phyloP scores from a whole-genome alignment of 192 early-diverging fungal species.

The Dissophora ornata region DNA sequence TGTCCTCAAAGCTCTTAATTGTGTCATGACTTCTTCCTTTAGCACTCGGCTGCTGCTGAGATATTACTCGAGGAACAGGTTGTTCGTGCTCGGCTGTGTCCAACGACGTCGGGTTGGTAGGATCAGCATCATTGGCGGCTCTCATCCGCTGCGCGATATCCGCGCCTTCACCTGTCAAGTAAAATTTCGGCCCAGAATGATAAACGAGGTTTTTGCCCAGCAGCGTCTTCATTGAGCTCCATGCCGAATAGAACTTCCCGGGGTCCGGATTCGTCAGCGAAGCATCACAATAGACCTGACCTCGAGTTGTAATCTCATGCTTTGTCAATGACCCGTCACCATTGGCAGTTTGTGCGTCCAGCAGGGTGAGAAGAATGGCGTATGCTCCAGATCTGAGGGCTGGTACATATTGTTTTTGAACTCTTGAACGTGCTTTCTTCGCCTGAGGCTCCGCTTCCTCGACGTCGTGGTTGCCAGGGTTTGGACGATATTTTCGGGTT shows the following conservation, averaged over 20 bases:
- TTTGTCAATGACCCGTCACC: slow-evolving; percentile 64
- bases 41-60: no score
- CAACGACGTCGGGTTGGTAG: slow-evolving; percentile 14
- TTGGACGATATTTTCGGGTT: background rate
- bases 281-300: slow-evolving; percentile 73
- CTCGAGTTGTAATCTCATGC: slow-evolving; percentile 72
- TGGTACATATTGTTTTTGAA: slow-evolving; percentile 74
- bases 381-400: slow-evolving; percentile 82
- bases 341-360: slow-evolving; percentile 34
- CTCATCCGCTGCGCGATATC: slow-evolving; percentile 66
- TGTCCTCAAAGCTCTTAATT: no score
- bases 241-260: slow-evolving; percentile 75
- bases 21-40: no score
- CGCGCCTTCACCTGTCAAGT: slow-evolving; percentile 78
- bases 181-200: slow-evolving; percentile 70
- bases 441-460: slow-evolving; percentile 7
- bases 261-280: slow-evolving; percentile 69
- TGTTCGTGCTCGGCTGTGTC: background rate
- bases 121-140: slow-evolving; percentile 39
- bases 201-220: slow-evolving; percentile 74
- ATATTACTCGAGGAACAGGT: background rate
- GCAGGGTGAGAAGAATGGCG: slow-evolving; percentile 79
- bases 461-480: background rate
- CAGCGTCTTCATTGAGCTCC: slow-evolving; percentile 82
- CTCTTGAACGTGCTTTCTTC: slow-evolving; percentile 7